Percentiles rank a stretch among this genome's conserved stretches.
Evolutionary conservation across 371 early-diverging fungal genomes (phyloP).

Genomic region (Smittium culicis): DNA sequence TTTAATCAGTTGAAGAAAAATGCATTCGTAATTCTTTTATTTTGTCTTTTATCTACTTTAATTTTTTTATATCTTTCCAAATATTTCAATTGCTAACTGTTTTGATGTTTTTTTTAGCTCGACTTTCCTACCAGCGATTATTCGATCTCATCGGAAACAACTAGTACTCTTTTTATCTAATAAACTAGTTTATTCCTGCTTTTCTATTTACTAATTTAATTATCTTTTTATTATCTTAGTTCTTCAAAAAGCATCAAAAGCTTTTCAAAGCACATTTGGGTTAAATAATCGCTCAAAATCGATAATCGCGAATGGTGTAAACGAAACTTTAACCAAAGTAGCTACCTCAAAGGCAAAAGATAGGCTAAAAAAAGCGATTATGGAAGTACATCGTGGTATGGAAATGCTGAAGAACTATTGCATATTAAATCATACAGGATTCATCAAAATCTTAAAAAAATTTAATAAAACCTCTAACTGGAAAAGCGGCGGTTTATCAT

Average conservation of each 20-base stretch:
- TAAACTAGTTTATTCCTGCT: too few relatives aligned
- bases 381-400: conserved; percentile 59
- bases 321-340: neutral
- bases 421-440: conserved; percentile 51
- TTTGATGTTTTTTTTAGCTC: too few relatives aligned
- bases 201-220: too few relatives aligned
- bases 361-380: conserved; percentile 51
- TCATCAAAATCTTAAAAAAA: conserved; percentile 60
- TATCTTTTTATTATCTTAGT: neutral
- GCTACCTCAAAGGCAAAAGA: conserved; percentile 35
- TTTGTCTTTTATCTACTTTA: neutral
- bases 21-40: neutral
- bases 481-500: conserved; percentile 31
- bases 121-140: too few relatives aligned
- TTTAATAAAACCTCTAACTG: conserved; percentile 47
- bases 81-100: too few relatives aligned
- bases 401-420: conserved; percentile 58
- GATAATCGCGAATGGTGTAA: neutral
- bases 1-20: conserved; percentile 17
- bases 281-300: neutral
- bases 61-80: neutral
- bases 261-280: neutral
- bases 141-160: too few relatives aligned
- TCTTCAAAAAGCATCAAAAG: neutral
- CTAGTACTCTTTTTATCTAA: too few relatives aligned